Base-by-base conservation (phyloP, 805 yeast genomes). In the Ogataea nitratoaversa region DNA sequence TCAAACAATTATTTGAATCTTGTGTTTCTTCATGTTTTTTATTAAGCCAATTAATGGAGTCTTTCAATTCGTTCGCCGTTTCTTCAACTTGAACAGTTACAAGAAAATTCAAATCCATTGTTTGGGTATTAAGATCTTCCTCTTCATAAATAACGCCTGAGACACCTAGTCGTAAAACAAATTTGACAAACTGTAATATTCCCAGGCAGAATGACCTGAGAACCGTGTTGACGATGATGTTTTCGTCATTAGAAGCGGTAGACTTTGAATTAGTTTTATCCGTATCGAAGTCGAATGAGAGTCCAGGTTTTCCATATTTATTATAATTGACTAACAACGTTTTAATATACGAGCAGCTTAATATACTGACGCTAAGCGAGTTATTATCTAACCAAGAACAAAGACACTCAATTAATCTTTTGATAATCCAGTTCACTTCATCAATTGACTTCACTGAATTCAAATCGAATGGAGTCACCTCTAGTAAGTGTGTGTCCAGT, bases 351-450 rank as follows among this genome's bases (percentile, higher is more conserved):
- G 85, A 65, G 53, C 90, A 84, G 47, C 95, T 78, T 33, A 88
- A 65, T 1, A 91, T 74, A 0, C 91, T 85, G 18, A 82, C 84
- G n/a, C 88, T 76, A 33, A 88, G 64, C 7, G 90, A 76, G 43
- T 82, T 74, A 42, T 87, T 87, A 40, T 76, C 71, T 30, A 87
- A 67, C 98, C 98, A 91, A 8, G 79, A 67, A 60, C 81, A 72
- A 28, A 80, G 66, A 25, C 75, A 62, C 31, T 76, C 66, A 8
- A 81, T 54, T 13, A 88, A 58, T 30, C 72, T 65, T 51, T 78
- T 81, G 47, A 77, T 65, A 6, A 84, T 62, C 33, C 76, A 71
- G 3, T 73, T 62, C 0, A 78, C 74, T 29, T 68, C 67, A 23
- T 60, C 51, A 4, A 47, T 25, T 1, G 64, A 11, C 67, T 55